phyloP scores from a whole-genome alignment of 805 yeast species.

The Cyberlindnera bimundalis region DNA sequence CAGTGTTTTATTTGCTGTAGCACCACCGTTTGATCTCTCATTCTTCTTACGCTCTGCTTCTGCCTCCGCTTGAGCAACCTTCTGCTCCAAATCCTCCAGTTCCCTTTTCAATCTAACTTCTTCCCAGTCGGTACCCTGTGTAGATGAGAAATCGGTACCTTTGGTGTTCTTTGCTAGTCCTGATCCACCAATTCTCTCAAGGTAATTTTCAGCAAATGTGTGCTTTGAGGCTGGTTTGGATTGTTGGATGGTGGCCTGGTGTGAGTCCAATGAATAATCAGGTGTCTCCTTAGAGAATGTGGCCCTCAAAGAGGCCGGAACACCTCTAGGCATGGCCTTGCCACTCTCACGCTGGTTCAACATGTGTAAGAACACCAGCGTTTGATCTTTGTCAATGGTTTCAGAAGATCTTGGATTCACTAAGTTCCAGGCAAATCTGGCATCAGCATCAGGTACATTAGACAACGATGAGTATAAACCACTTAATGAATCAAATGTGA shows the following conservation, averaged over 20 bases:
- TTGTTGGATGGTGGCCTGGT: constrained; percentile 39
- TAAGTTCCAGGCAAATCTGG: constrained; percentile 89
- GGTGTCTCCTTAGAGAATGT: constrained; percentile 86
- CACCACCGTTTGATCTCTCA: constrained; percentile 30
- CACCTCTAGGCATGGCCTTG: constrained; percentile 83
- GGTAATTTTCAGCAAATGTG: constrained; percentile 51
- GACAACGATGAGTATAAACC: constrained; percentile 65
- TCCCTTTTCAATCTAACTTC: constrained; percentile 80
- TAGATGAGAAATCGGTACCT: constrained; percentile 71
- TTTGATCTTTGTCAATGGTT: constrained; percentile 91
- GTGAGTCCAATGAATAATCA: constrained; percentile 59
- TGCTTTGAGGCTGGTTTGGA: constrained; percentile 27
- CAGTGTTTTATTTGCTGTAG: constrained; percentile 24
- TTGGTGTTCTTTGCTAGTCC: constrained; percentile 31
- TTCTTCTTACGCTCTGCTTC: constrained; percentile 39
- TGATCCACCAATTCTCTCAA: constrained; percentile 53
- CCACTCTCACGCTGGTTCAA: constrained; percentile 86
- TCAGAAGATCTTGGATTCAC: constrained; percentile 87
- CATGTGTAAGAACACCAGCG: constrained; percentile 83
- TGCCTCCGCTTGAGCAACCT: constrained; percentile 53
- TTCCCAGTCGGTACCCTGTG: constrained; percentile 86
- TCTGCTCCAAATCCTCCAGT: constrained; percentile 67
- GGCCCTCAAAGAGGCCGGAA: constrained; percentile 90
- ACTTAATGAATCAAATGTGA: constrained; percentile 66
- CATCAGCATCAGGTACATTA: constrained; percentile 78